These are phyloP conservation scores for Lyophyllum atratum DNA, from an alignment of 768 basidiomycete genomes.

Conservation along the genomic window DNA sequence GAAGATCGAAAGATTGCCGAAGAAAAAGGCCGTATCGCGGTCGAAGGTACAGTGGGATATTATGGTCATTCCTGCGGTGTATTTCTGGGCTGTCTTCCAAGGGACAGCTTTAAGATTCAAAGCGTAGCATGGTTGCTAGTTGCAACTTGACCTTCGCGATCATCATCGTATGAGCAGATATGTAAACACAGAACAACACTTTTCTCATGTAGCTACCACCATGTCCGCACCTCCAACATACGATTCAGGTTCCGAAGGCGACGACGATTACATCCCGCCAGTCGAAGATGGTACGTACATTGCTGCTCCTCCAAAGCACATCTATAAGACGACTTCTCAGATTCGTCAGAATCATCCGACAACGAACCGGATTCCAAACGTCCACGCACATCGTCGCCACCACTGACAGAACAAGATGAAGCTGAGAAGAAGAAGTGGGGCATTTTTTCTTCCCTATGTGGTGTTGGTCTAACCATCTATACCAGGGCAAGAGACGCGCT, in stretches of 20 bases:
- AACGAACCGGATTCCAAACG: slow-evolving; percentile 40
- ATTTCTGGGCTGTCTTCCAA: not conserved
- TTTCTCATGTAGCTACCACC: not conserved
- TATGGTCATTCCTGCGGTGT: not conserved
- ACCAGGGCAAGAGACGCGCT: slow-evolving; percentile 60
- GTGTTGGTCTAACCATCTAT: slow-evolving; percentile 5
- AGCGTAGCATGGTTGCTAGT: not conserved
- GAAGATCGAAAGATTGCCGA: not conserved
- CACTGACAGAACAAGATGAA: slow-evolving; percentile 33
- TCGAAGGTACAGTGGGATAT: not conserved
- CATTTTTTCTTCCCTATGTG: not conserved
- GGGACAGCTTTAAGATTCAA: not conserved
- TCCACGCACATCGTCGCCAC: slow-evolving; percentile 27
- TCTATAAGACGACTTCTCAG: slow-evolving; percentile 18
- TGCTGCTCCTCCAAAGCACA: not conserved
- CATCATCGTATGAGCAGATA: too few species aligned
- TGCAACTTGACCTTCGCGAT: too few species aligned
- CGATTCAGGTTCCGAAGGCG: slow-evolving; percentile 66
- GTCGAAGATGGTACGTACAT: slow-evolving; percentile 36
- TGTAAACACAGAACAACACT: not conserved
- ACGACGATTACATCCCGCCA: slow-evolving; percentile 64
- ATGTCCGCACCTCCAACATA: slow-evolving; percentile 10
- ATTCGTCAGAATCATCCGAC: slow-evolving; percentile 37
- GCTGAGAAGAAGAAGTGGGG: slow-evolving; percentile 47
- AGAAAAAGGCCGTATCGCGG: not conserved